phyloP scores from a whole-genome alignment of 257 asterid genomes.

The Jacaranda mimosifolia region DNA sequence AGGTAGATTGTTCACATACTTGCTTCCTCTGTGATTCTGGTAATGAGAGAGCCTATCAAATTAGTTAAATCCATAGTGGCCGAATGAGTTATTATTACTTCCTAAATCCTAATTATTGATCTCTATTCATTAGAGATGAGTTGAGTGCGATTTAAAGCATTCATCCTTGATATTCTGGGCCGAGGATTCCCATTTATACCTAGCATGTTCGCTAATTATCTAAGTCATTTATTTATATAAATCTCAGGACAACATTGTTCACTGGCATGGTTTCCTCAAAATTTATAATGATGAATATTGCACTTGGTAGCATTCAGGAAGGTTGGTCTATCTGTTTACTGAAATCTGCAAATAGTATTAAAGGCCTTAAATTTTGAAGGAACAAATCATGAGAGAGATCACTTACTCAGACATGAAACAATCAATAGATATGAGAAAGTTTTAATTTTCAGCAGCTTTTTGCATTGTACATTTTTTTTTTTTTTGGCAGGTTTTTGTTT shows the following conservation, averaged over 20 bases:
- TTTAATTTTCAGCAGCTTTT: background rate
- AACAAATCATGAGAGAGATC: background rate
- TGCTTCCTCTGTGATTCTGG: slow-evolving; percentile 22
- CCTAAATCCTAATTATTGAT: background rate
- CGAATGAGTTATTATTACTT: slow-evolving; percentile 10
- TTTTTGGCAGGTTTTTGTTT: too few relatives aligned
- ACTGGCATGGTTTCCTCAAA: background rate
- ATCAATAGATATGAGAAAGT: background rate
- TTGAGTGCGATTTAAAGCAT: slow-evolving; percentile 19
- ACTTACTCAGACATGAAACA: background rate
- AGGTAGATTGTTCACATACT: slow-evolving; percentile 51
- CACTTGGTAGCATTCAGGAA: slow-evolving; percentile 14
- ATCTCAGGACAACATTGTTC: background rate
- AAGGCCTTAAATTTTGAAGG: background rate
- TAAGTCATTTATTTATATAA: background rate
- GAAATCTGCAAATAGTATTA: too few relatives aligned
- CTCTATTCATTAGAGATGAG: slow-evolving; percentile 13
- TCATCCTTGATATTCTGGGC: background rate
- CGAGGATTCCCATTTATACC: background rate
- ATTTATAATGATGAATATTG: background rate
- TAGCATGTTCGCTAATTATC: background rate
- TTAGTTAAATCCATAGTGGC: slow-evolving; percentile 6
- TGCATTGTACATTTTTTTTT: background rate
- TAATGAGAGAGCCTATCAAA: slow-evolving; percentile 10
- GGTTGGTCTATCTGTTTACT: background rate